A percentile compares a stretch with the other conserved stretches of the same genome.
These are phyloP conservation scores for Geotrichum histeridarum DNA, from an alignment of 1,139 yeast species.

Conservation along the genomic window DNA sequence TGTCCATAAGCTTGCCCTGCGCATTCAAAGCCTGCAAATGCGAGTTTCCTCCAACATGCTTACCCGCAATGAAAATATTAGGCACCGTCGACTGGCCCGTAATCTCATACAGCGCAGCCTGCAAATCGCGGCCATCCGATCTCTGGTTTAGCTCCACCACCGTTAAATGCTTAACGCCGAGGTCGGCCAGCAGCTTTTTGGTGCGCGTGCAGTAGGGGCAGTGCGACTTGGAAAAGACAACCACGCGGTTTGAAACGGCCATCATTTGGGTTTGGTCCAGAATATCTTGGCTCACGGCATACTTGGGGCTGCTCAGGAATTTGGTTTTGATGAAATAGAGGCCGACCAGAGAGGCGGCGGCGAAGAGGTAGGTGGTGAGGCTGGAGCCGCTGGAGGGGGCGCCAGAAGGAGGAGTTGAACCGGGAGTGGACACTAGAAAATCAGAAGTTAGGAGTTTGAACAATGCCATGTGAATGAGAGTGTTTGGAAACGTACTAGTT, in stretches of 20 bases:
- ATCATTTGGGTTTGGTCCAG: neutral
- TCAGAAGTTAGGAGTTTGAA: neutral
- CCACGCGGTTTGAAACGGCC: neutral
- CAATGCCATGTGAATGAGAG: neutral
- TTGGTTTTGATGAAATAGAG: neutral
- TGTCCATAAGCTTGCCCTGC: constrained; percentile 38
- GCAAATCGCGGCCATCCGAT: constrained; percentile 60
- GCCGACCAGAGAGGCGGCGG: neutral
- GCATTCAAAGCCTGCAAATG: constrained; percentile 62
- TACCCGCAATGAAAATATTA: constrained; percentile 79
- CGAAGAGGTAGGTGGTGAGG: neutral
- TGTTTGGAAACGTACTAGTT: neutral
- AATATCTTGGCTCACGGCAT: neutral
- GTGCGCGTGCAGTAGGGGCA: constrained; percentile 32
- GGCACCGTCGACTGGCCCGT: constrained; percentile 95
- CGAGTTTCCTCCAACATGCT: constrained; percentile 92
- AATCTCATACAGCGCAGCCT: constrained; percentile 65
- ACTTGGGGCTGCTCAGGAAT: neutral
- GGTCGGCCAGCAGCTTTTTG: constrained; percentile 26
- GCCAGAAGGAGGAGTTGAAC: neutral
- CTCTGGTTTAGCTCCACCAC: constrained; percentile 28
- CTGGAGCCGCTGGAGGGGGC: neutral
- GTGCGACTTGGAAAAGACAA: constrained; percentile 14
- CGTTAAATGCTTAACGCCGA: constrained; percentile 17
- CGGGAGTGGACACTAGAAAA: neutral